A percentile compares a stretch with the other conserved stretches of the same genome.
These are phyloP conservation scores for Chlamydomonas sp. DNA, from an alignment of 139 green algal genomes.

Conservation along the genomic window DNA sequence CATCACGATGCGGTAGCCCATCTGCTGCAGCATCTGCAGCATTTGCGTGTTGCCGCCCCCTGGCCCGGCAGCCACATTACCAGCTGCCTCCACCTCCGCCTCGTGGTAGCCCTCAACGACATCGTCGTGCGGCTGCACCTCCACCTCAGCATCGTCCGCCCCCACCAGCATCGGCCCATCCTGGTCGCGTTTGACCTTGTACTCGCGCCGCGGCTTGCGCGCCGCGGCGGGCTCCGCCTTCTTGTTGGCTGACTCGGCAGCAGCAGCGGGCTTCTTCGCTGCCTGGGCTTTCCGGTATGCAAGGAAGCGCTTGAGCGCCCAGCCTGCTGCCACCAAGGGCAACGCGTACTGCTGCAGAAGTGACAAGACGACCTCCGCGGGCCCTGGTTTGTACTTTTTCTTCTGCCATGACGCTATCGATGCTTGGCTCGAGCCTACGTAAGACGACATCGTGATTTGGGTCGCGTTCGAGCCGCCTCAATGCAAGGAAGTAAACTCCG, in stretches of 20 bases:
- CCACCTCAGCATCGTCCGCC: slow-evolving; percentile 19
- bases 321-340: slow-evolving; percentile 5
- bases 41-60: slow-evolving; percentile 29
- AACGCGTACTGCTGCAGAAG: slow-evolving; percentile 13
- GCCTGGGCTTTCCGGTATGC: not conserved
- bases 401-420: slow-evolving; percentile 1
- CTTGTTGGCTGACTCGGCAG: not conserved
- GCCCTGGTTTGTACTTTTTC: not conserved
- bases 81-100: slow-evolving; percentile 24
- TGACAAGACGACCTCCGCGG: not conserved
- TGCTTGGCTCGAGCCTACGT: not conserved
- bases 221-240: not conserved
- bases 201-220: slow-evolving; percentile 33
- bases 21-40: slow-evolving; percentile 45
- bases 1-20: slow-evolving; percentile 29
- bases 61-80: not conserved
- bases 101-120: slow-evolving; percentile 37
- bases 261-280: not conserved
- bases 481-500: too few species aligned
- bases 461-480: not conserved
- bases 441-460: not conserved
- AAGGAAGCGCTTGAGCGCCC: slow-evolving; percentile 1
- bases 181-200: slow-evolving; percentile 40
- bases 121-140: slow-evolving; percentile 23
- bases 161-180: slow-evolving; percentile 6